phyloP scores from a whole-genome alignment of 164 flowering plant genomes.

The Dillenia turbinata region DNA sequence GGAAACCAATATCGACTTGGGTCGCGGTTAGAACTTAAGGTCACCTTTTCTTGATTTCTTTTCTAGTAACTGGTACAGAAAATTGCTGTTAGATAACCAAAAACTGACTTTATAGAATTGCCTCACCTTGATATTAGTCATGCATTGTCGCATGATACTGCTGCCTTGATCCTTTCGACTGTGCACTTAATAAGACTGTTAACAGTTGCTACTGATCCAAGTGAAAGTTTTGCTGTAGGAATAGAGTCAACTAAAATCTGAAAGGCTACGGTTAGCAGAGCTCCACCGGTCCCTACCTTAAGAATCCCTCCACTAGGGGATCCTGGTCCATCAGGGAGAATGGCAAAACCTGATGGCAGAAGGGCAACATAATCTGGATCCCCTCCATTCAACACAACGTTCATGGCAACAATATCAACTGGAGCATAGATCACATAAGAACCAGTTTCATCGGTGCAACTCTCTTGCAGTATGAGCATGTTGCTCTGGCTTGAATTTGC shows the following conservation, averaged over 20 bases:
- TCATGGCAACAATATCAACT: slow-evolving; percentile 82
- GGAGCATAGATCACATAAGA: slow-evolving; percentile 90
- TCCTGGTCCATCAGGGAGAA: slow-evolving; percentile 68
- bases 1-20: too few relatives aligned
- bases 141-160: slow-evolving; percentile 43
- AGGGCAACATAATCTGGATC: slow-evolving; percentile 94
- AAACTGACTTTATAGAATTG: background rate
- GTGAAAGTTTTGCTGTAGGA: slow-evolving; percentile 79
- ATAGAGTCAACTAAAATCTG: slow-evolving; percentile 83
- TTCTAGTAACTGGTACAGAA: too few relatives aligned
- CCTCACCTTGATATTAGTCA: slow-evolving; percentile 17
- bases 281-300: slow-evolving; percentile 61
- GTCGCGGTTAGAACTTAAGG: too few relatives aligned
- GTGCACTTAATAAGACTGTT: slow-evolving; percentile 87
- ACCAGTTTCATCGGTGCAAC: slow-evolving; percentile 72
- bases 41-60: too few relatives aligned
- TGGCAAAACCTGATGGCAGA: slow-evolving; percentile 92
- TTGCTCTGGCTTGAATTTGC: slow-evolving; percentile 88
- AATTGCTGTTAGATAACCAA: too few relatives aligned
- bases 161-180: slow-evolving; percentile 71
- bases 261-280: slow-evolving; percentile 80
- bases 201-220: slow-evolving; percentile 85
- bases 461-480: slow-evolving; percentile 96
- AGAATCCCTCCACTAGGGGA: slow-evolving; percentile 20
- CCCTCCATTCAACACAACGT: slow-evolving; percentile 75